Evolutionary conservation across 805 yeast genomes (phyloP), one percentile per base, ranked within the genome.

Genomic region (Zygotorulaspora chibaensis): DNA sequence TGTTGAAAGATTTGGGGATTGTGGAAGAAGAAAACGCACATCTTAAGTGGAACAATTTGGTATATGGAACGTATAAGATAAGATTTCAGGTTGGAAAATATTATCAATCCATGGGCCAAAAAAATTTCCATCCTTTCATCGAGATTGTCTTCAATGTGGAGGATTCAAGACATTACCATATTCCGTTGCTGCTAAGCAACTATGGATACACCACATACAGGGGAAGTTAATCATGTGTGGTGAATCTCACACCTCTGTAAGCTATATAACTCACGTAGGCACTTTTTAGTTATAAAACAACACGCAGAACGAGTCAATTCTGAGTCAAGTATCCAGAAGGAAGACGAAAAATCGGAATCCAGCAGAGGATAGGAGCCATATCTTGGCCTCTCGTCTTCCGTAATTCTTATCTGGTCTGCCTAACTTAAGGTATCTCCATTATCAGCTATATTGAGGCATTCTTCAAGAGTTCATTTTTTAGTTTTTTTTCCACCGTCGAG

Each of bases 121-220:
- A 72, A 46, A 83, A 89, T 1, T 89, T 89, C 62, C 90, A 89
- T 72, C 97, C 97, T 0, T 84, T 77, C 59, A 88, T 89, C 8
- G 96, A 90, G 49, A 85, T 90, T 33, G 71, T 75, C 0, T 90
- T 90, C 60, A 76, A 75, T 26, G 79, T 90, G 3, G 74, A 74
- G 6, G 72, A 73, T 51, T 87, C 83, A 48, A 70, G 77, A 31
- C 98, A 90, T 63, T 90, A 88, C 66, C 98, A 90, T 62, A 84
- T 90, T 44, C 98, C 98, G 0, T 68, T 90, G 50, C 73, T 90
- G 43, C 70, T 90, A 47, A 81, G 96, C 36, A 87, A 87, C 60
- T 87, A 84, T 67, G 84, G 96, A 28, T 90, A 89, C 68, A 80
- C 95, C 5, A 90, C 97, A 0, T 90, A 90, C 69, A 76, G 97